Base-by-base conservation (phyloP, 805 yeast species). In the Clavispora carvajalis region DNA sequence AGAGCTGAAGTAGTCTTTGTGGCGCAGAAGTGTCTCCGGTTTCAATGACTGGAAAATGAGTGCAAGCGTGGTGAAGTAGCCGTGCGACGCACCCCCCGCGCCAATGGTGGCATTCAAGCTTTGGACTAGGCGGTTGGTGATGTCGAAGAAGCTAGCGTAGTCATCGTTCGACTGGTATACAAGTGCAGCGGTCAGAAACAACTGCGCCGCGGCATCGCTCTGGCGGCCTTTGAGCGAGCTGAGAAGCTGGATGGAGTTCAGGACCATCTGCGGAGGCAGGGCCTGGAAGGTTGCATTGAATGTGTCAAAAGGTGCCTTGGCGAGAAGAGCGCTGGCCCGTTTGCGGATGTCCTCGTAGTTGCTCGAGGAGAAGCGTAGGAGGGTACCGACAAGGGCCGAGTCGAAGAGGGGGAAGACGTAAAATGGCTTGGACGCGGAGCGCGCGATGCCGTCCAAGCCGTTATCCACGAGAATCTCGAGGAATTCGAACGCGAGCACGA, bases 191-290 rank as follows among this genome's bases (percentile, higher is more conserved):
- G 80, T 72, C 52, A 76, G 77, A 22, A 84, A 63, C 12, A 81
- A 65, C 29, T 80, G 74, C 0, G 95, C 89, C 7, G 90, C 96
- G 18, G 86, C 82, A 44, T 89, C 96, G 34, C 85, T 81, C 43
- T 72, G 77, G 39, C 89, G 77, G 28, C 82, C 79, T 35, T 65
- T 72, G 46, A 74, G 56, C 38, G 70, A 71, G 21, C 53, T 45
- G 31, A 75, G 49, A 35, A 69, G 47, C 0, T 39, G 16, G 12
- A 45, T 18, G 13, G 47, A 37, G 26, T 46, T 47, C 17, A 33
- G 29, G 16, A 33, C 28, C 24, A 22, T 22, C 11, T 33, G 25
- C 2, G 26, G 36, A 7, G 36, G 25, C 19, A 22, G 24, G 8
- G 36, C 25, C 10, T 28, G 18, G 19, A 28, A 28, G 2, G 31